Base-by-base conservation (phyloP, 768 basidiomycete species). In the Phlegmacium glaucopus region DNA sequence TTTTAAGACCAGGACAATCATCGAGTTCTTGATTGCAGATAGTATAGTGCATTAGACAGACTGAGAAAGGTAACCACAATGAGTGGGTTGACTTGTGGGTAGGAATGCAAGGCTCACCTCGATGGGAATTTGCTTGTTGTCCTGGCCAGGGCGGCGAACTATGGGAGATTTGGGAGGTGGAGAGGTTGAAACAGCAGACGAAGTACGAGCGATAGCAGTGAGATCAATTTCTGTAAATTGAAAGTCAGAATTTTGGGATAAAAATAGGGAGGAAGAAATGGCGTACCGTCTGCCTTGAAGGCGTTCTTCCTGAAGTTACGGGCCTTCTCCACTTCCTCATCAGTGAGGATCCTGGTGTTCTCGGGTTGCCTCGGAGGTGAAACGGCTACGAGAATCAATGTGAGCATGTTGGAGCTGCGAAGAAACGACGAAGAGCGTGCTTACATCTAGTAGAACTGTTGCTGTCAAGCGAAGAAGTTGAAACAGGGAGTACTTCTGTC, bases 161-260 rank as follows among this genome's bases (percentile, higher is more conserved):
- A 22, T 5, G 22, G 22, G 22, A 3, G 22, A 22, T 22, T 22
- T 2, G 2, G 32, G 38, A 39, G 69, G 64, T 32, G 73, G 84
- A 52, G 79, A 85, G 50, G 65, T 69, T 52, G 79, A 81, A 25
- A 82, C 79, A 10, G 84, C 91, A 50, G 75, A 77, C 8, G 90
- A 92, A 47, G 89, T 89, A 56, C 89, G 82, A 11, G 92, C 92
- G 58, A 94, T 94, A 45, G 84, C 74, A 28, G 78, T 75, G 49
- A 94, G 77, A 66, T 93, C 87, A 28, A 76, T 55, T 39, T 67
- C 72, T 74, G 46, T 15, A 10, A 30, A 39, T 18, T 18, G n/a
- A n/a, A 39, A 18, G 36, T 27, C 29, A 29, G 10, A 28, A 7
- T 16, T 44, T 26, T 40, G 10, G 3, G 18, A 44, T 5, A 8